A percentile compares a stretch with the other conserved stretches of the same genome.
Conservation (phyloP, 2,329 filamentous ascomycete species). For the Chalaropsis ovoidea region DNA sequence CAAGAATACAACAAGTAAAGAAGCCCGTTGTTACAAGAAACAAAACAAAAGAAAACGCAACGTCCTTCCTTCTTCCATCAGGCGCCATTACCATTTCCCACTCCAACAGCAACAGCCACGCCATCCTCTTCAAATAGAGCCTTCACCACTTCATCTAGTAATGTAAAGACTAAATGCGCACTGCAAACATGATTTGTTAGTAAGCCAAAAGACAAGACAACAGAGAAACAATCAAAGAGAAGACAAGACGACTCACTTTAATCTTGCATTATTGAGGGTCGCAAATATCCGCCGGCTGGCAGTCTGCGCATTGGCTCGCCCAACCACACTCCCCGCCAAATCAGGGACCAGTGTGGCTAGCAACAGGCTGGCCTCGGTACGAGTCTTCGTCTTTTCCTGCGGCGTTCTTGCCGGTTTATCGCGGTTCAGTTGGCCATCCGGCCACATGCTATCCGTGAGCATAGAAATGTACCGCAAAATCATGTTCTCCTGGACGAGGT, state of each 20-base stretch:
- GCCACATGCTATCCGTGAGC: slow-evolving; percentile 73
- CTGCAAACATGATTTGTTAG: slow-evolving; percentile 33
- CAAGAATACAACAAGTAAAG: neutral
- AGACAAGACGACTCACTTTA: slow-evolving; percentile 57
- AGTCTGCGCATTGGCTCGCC: slow-evolving; percentile 78
- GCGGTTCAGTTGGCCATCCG: slow-evolving; percentile 49
- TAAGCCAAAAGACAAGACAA: neutral
- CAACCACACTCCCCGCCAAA: slow-evolving; percentile 84
- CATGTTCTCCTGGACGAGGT: slow-evolving; percentile 65
- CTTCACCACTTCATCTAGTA: slow-evolving; percentile 59
- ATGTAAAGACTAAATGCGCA: slow-evolving; percentile 58
- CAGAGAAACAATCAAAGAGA: neutral
- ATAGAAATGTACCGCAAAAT: slow-evolving; percentile 65
- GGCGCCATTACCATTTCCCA: neutral
- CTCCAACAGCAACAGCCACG: neutral
- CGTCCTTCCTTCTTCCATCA: neutral
- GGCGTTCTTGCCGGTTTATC: slow-evolving; percentile 49
- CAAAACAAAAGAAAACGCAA: neutral
- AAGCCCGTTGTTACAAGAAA: too few species aligned
- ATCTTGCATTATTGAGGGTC: slow-evolving; percentile 76
- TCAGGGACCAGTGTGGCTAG: slow-evolving; percentile 84
- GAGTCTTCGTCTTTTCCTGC: slow-evolving; percentile 66
- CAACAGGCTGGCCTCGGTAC: slow-evolving; percentile 80
- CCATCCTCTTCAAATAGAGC: slow-evolving; percentile 45
- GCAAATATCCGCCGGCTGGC: slow-evolving; percentile 83